Evolutionary conservation across 352 stramenopile species (phyloP).

Genomic region (Peronosclerospora sorghi): DNA sequence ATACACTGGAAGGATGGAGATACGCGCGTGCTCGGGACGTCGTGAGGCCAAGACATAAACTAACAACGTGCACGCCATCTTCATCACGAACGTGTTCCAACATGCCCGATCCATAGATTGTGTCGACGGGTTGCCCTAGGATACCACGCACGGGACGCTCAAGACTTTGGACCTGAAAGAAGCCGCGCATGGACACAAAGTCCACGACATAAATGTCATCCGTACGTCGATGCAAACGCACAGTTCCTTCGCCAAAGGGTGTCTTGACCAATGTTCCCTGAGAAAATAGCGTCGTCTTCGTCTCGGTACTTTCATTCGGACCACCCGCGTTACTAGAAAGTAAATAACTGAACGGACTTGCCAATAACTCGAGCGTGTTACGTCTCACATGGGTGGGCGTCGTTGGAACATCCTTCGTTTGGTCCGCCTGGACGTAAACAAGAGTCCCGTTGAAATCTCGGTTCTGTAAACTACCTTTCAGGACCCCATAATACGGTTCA

Average conservation of each 20-base stretch:
- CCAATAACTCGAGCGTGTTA: conserved; percentile 64
- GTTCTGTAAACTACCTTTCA: conserved; percentile 43
- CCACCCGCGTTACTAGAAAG: conserved; percentile 5
- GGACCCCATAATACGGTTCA: conserved; percentile 29
- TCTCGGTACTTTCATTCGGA: conserved; percentile 1
- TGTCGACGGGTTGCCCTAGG: conserved; percentile 54
- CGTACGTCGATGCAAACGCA: conserved; percentile 28
- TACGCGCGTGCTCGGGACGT: conserved; percentile 46
- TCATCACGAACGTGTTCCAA: conserved; percentile 41
- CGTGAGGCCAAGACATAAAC: conserved; percentile 39
- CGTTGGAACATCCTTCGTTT: conserved; percentile 23
- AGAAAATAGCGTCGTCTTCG: conserved; percentile 25
- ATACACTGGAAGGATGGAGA: conserved; percentile 44
- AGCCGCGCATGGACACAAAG: conserved; percentile 32
- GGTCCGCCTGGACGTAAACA: conserved; percentile 37
- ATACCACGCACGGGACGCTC: conserved; percentile 37
- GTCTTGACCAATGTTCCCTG: conserved; percentile 43
- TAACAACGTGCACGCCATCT: conserved; percentile 65
- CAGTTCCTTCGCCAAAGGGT: conserved; percentile 52
- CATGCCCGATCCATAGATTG: conserved; percentile 52
- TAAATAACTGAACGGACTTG: conserved; percentile 62
- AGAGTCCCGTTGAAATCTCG: conserved; percentile 29
- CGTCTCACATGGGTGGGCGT: conserved; percentile 21
- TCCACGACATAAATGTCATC: conserved; percentile 55
- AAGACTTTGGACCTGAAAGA: conserved; percentile 27